Evolutionary conservation across 805 yeast species (phyloP), one percentile per base, ranked within the genome.

Genomic region (Wickerhamiella kurtzmanii): DNA sequence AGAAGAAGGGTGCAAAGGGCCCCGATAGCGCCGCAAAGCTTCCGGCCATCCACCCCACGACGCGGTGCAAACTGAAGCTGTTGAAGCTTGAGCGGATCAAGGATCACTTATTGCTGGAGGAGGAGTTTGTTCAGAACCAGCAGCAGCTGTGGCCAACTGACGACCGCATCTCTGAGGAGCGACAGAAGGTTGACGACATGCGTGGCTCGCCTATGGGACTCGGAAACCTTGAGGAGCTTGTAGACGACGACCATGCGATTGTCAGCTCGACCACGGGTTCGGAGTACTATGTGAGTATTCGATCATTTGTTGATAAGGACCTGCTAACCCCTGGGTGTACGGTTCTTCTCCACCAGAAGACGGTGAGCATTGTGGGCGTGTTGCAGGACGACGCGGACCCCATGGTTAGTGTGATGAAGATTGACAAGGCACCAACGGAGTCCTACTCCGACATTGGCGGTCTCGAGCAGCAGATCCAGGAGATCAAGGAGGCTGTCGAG

Each of bases 231-330:
- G 98, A 92, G 63, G 98, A 92, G 69, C 85, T 92, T 51, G 85
- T 92, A 56, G 98, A 92, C 62, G 98, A 92, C 65, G 98, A 92
- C 63, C 98, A 92, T 66, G 98, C 98, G 17, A 92, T 92, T 70
- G 96, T 92, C 41, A 86, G 96, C 42, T 80, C 94, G 46, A 79
- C 94, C 4, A 86, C 95, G 11, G 96, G 97, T 19, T 95, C 97
- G 4, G 98, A 92, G 67, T 92, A 88, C 66, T 92, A 92, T 62
- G 98, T 92, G 35, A 82, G 95, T 4, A 92, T 92, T 56, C 71
- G 94, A 67, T 85, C 96, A 9, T 92, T 92, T 71, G 98, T 92
- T 16, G 98, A 92, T 65, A 92, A 92, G 67, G 96, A 92, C 48
- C 69, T 89, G 50, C 70, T 92, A 52, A 97, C 92, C 65, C 98